Evolutionary conservation across 2,329 filamentous ascomycete genomes (phyloP).

Genomic region (Stromatinia cepivora): DNA sequence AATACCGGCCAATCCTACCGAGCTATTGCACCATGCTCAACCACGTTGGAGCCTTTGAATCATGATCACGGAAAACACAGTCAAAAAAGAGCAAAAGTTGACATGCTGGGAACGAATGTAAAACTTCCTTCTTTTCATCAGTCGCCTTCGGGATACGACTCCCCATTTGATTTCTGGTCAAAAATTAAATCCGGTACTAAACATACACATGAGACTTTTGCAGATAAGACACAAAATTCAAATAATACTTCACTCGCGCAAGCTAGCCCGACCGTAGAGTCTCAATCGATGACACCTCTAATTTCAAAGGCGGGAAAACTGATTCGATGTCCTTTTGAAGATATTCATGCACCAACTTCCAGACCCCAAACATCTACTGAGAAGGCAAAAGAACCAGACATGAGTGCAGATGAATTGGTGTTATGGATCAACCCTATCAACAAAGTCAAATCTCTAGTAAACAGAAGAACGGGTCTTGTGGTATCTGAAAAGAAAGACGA

Average conservation of each 20-base stretch:
- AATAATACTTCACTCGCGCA: not conserved
- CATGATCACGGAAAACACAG: too few species aligned
- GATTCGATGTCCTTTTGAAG: conserved; percentile 49
- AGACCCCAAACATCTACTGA: not conserved
- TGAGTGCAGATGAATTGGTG: conserved; percentile 44
- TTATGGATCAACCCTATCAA: conserved; percentile 64
- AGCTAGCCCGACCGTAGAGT: not conserved
- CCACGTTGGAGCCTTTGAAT: not conserved
- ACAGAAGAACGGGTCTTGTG: conserved; percentile 56
- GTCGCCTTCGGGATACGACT: conserved; percentile 29
- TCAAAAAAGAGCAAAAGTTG: not conserved
- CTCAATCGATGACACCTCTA: conserved; percentile 34
- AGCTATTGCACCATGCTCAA: not conserved
- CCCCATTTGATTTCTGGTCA: conserved; percentile 44
- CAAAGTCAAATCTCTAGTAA: conserved; percentile 51
- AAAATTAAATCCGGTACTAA: conserved; percentile 42
- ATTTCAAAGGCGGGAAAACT: conserved; percentile 47
- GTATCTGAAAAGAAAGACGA: conserved; percentile 35
- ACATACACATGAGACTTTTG: not conserved
- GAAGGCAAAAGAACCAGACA: conserved; percentile 19
- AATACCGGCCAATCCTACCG: not conserved
- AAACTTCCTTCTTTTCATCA: conserved; percentile 34
- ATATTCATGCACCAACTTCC: conserved; percentile 27
- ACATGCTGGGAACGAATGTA: conserved; percentile 32
- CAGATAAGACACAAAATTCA: not conserved